phyloP scores from a whole-genome alignment of 352 stramenopile genomes.

The Heterotrichella gracilis region DNA sequence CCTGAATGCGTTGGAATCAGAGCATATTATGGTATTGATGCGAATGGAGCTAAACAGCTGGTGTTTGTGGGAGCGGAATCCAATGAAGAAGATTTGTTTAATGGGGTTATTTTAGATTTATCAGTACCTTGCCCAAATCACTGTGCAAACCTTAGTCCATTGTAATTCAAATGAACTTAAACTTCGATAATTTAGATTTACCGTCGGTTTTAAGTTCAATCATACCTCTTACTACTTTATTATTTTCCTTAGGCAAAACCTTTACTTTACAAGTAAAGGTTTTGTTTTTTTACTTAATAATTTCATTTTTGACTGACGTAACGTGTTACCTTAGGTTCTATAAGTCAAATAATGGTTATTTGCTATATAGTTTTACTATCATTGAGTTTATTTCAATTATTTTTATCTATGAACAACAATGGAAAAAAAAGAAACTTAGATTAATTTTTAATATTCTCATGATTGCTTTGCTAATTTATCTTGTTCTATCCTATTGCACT shows the following conservation, averaged over 20 bases:
- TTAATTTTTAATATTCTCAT: not conserved
- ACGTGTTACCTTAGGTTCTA: no score
- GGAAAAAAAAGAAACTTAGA: not conserved
- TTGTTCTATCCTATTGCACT: not conserved
- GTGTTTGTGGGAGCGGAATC: not conserved
- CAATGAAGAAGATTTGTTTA: not conserved
- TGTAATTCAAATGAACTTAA: not conserved
- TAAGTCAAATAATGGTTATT: no score
- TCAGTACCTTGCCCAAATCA: not conserved
- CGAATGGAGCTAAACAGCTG: not conserved
- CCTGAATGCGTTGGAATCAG: not conserved
- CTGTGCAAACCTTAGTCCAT: not conserved
- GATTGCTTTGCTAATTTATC: not conserved
- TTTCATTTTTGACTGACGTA: not conserved
- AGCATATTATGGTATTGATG: not conserved
- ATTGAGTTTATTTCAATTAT: not conserved
- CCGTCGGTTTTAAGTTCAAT: not conserved
- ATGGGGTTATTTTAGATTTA: not conserved
- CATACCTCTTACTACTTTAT: not conserved
- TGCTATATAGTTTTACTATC: not conserved
- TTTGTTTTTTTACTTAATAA: not conserved
- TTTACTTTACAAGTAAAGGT: not conserved
- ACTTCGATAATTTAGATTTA: not conserved
- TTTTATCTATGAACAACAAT: not conserved
- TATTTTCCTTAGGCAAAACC: not conserved